Conservation (phyloP, 1,284 basidiomycete genomes). For the Anthracocystis walkeri region DNA sequence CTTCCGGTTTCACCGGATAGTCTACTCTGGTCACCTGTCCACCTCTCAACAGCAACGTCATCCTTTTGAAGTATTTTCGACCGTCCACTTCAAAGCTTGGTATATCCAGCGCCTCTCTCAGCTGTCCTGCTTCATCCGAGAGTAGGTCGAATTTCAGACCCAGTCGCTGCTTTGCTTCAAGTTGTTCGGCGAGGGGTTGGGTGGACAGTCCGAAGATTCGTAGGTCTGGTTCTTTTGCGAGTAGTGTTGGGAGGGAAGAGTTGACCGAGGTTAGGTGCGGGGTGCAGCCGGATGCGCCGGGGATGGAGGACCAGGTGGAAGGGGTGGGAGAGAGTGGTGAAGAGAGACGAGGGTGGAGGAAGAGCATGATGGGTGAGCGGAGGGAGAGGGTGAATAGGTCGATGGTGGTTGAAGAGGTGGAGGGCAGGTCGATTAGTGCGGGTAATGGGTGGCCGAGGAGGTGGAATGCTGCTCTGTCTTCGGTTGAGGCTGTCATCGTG, state of each 20-base stretch:
- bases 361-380: constrained; percentile 57
- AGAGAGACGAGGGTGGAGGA: constrained; percentile 46
- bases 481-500: neutral
- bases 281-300: constrained; percentile 39
- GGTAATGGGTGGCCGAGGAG: constrained; percentile 65
- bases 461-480: constrained; percentile 57
- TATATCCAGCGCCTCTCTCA: constrained; percentile 46
- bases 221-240: constrained; percentile 43
- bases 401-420: constrained; percentile 46
- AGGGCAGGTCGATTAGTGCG: constrained; percentile 53
- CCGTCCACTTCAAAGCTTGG: constrained; percentile 47
- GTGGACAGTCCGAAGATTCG: constrained; percentile 58
- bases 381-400: constrained; percentile 65
- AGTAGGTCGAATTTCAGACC: constrained; percentile 41
- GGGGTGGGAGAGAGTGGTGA: constrained; percentile 19
- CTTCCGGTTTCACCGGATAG: constrained; percentile 52
- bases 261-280: constrained; percentile 48
- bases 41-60: constrained; percentile 58
- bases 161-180: constrained; percentile 27
- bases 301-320: constrained; percentile 35
- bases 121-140: constrained; percentile 31
- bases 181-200: constrained; percentile 36
- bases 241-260: constrained; percentile 23
- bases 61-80: constrained; percentile 29
- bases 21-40: constrained; percentile 60